A percentile compares a stretch with the other conserved stretches of the same genome.
Evolutionary conservation across 805 yeast genomes (phyloP).

Genomic region (Lipomyces lipofer): DNA sequence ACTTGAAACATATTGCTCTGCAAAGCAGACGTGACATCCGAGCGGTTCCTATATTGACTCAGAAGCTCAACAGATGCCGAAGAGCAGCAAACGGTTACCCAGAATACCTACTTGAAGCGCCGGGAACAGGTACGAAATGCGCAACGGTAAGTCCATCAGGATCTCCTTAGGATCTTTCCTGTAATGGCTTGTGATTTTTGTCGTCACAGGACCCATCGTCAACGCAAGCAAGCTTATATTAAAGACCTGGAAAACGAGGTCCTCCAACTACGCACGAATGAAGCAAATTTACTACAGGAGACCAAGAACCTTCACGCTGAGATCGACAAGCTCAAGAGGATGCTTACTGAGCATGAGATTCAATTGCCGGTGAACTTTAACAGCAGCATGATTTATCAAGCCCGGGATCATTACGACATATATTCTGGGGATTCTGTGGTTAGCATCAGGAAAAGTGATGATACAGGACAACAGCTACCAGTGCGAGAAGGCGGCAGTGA

Average conservation of each 20-base stretch:
- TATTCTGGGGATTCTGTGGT: background rate
- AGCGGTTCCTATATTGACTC: background rate
- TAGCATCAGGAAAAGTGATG: background rate
- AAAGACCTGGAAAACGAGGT: background rate
- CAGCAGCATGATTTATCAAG: background rate
- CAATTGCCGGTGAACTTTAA: background rate
- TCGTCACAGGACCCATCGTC: conserved; percentile 1
- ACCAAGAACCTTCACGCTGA: background rate
- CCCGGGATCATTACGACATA: background rate
- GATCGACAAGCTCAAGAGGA: background rate
- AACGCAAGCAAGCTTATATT: background rate
- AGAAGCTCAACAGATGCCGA: background rate
- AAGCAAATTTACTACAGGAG: background rate
- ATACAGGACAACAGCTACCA: background rate
- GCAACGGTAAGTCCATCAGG: background rate
- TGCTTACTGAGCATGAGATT: background rate
- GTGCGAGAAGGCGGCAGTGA: background rate
- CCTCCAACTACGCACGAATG: background rate
- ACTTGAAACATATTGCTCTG: background rate
- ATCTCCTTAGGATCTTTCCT: background rate
- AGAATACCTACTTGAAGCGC: background rate
- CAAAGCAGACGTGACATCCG: background rate
- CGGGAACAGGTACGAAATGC: background rate
- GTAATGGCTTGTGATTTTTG: background rate
- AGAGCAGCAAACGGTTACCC: background rate